Evolutionary conservation across 306 rosid genomes (phyloP), one percentile per base, ranked within the genome.

Genomic region (Spatholobus suberectus): DNA sequence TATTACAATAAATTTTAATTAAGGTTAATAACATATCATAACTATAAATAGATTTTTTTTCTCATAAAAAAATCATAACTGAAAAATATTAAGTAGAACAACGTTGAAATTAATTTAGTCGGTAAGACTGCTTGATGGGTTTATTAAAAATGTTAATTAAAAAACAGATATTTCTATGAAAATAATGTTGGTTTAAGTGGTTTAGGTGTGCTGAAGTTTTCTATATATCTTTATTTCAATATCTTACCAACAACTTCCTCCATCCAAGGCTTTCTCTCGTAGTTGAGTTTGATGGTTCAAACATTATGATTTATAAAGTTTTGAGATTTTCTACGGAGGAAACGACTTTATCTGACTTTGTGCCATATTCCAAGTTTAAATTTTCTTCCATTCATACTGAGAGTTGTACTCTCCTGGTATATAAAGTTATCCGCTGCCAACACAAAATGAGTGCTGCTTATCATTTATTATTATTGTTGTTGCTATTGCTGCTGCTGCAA

Each of bases 331-430:
- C 67, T 73, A 52, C 21, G 15, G 41, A 23, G 51, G 52, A 63
- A 72, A 68, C 57, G 44, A 83, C 83, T 44, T 66, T 71, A 2
- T 78, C 70, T 71, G 90, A 84, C 88, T 84, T 83, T 77, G 6
- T 65, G 52, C 29, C 62, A 29, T 5, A 43, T 70, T 70, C 3
- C 11, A n/a, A 32, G 29, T 38, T 41, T n/a, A 8, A 20, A 65
- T 11, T 81, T 79, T 70, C 76, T 72, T n/a, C 9, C 40, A 41
- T 41, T 41, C 12, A 41, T 6, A 41, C 46, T 7, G 13, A 41
- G 2, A 6, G 46, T 41, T 41, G 46, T 41, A 41, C 46, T 41
- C 11, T 38, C 1, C 41, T 38, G 41, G 8, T 5, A 38, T 5
- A 38, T 38, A 4, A 23, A 18, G 34, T 26, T 23, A 59, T 21